These are phyloP conservation scores for Lepidium didymum DNA, from an alignment of 345 rosid species.

Conservation along the genomic window DNA sequence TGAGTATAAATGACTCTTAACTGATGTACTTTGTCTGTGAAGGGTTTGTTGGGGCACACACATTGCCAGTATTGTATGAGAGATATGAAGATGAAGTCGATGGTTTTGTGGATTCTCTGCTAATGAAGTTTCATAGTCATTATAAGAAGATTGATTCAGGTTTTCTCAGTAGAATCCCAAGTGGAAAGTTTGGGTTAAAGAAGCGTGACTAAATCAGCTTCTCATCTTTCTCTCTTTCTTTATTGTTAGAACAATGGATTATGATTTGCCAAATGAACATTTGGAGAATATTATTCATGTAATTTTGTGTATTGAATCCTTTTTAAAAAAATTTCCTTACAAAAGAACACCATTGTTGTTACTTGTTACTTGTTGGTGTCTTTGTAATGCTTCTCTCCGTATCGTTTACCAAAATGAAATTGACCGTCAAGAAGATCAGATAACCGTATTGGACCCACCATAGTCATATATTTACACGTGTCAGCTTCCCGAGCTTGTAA, in stretches of 20 bases:
- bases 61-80: conserved; percentile 87
- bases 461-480: conserved; percentile 16
- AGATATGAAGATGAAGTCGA: conserved; percentile 76
- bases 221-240: neutral
- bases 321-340: neutral
- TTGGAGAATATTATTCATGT: neutral
- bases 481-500: conserved; percentile 7
- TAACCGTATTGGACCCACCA: conserved; percentile 19
- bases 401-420: neutral
- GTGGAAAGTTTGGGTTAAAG: conserved; percentile 54
- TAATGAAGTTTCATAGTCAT: conserved; percentile 53
- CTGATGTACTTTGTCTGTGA: neutral
- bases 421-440: conserved; percentile 17
- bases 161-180: conserved; percentile 66
- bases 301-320: neutral
- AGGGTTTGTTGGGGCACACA: conserved; percentile 94
- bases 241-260: conserved; percentile 14
- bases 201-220: conserved; percentile 41
- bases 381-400: neutral
- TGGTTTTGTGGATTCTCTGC: conserved; percentile 38
- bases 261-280: neutral
- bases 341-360: neutral
- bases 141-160: conserved; percentile 58
- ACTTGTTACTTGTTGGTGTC: no score
- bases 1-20: neutral